phyloP scores from a whole-genome alignment of 2,329 filamentous ascomycete species.

The Colletotrichum abscissum region DNA sequence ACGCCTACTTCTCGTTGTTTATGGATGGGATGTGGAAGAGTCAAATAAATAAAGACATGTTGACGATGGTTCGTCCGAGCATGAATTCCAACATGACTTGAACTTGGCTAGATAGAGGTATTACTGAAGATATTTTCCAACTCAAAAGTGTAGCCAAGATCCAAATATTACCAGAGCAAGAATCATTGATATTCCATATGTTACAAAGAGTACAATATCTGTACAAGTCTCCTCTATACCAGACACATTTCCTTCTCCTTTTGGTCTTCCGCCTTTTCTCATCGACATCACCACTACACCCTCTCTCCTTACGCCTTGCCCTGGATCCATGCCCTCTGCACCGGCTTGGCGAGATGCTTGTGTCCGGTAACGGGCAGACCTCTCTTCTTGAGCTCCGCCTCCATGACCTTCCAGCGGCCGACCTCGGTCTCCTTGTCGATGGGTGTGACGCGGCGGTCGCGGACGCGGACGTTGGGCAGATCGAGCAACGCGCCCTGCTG shows the following conservation, averaged over 20 bases:
- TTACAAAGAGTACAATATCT: constrained; percentile 39
- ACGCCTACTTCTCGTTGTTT: background rate
- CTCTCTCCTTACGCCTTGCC: constrained; percentile 48
- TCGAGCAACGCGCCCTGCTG: constrained; percentile 56
- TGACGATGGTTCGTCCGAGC: too few species aligned
- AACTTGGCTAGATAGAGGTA: background rate
- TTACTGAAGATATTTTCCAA: too few species aligned
- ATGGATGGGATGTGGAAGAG: background rate
- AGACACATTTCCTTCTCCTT: constrained; percentile 15
- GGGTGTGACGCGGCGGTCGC: constrained; percentile 71
- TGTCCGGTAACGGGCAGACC: constrained; percentile 68
- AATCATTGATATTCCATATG: constrained; percentile 34
- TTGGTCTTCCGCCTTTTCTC: background rate
- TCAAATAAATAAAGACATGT: background rate
- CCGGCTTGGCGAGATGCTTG: constrained; percentile 50
- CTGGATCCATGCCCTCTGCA: constrained; percentile 55
- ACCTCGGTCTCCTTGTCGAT: constrained; percentile 78
- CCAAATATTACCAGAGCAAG: constrained; percentile 3
- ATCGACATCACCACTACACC: background rate
- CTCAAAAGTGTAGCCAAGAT: too few species aligned
- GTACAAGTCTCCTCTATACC: constrained; percentile 34
- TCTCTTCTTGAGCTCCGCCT: constrained; percentile 73
- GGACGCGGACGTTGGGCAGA: constrained; percentile 78
- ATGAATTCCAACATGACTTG: too few species aligned
- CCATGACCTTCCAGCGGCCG: constrained; percentile 84